Percentiles rank a stretch among this genome's conserved stretches.
Conservation (phyloP, 2,329 filamentous ascomycete genomes). For the Beauveria brongniartii region DNA sequence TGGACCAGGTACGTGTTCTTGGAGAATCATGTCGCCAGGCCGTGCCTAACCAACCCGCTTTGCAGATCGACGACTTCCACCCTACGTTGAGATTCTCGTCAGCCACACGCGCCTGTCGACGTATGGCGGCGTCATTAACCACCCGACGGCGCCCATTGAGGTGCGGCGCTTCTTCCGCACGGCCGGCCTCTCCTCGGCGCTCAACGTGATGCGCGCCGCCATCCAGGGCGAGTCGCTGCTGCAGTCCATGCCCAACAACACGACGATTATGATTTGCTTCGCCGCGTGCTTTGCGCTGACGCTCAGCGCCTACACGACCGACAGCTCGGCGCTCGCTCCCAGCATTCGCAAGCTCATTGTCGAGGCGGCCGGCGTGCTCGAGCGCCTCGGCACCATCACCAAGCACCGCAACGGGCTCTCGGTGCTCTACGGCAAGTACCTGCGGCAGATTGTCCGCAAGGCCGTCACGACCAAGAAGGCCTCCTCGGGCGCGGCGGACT, state of each 20-base stretch:
- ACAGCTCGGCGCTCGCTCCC: slow-evolving; percentile 50
- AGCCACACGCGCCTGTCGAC: slow-evolving; percentile 67
- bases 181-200: slow-evolving; percentile 60
- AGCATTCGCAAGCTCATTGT: slow-evolving; percentile 58
- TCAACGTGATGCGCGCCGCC: slow-evolving; percentile 67
- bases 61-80: slow-evolving; percentile 49
- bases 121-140: slow-evolving; percentile 67
- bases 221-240: slow-evolving; percentile 64
- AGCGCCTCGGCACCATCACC: slow-evolving; percentile 59
- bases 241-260: slow-evolving; percentile 72
- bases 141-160: slow-evolving; percentile 60
- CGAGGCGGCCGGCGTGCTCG: slow-evolving; percentile 60
- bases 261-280: slow-evolving; percentile 71
- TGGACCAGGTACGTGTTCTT: slow-evolving; percentile 34
- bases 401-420: slow-evolving; percentile 60
- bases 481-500: slow-evolving; percentile 11
- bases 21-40: too few relatives aligned
- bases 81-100: slow-evolving; percentile 68
- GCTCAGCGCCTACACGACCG: slow-evolving; percentile 50
- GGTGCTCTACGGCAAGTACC: slow-evolving; percentile 37
- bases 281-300: slow-evolving; percentile 62
- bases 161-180: slow-evolving; percentile 67
- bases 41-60: not conserved
- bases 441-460: slow-evolving; percentile 35
- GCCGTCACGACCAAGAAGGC: slow-evolving; percentile 20